Evolutionary conservation across 257 asterid species (phyloP).

Genomic region (Solanum tarapatanum): DNA sequence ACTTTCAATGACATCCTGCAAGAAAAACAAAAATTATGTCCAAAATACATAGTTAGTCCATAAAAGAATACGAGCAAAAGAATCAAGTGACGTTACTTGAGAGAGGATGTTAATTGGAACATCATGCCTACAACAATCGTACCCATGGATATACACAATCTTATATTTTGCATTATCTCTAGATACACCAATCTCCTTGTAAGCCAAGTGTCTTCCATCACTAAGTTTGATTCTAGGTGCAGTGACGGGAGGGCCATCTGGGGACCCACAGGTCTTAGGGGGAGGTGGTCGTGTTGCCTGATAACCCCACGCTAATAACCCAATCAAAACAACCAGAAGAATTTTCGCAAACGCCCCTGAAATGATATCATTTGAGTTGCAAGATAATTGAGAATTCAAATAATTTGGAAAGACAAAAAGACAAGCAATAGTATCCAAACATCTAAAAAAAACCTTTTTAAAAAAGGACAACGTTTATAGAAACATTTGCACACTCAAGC

Average conservation of each 20-base stretch:
- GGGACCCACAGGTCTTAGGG: slow-evolving; percentile 53
- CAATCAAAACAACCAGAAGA: slow-evolving; percentile 45
- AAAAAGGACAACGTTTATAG: not conserved
- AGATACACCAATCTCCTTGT: slow-evolving; percentile 59
- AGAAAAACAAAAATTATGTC: not conserved
- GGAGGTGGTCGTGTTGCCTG: slow-evolving; percentile 66
- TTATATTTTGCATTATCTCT: slow-evolving; percentile 58
- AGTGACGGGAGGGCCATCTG: slow-evolving; percentile 60
- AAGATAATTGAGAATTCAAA: not conserved
- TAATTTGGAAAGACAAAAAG: not conserved
- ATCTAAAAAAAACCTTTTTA: not conserved
- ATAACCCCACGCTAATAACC: slow-evolving; percentile 69
- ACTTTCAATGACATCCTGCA: slow-evolving; percentile 53
- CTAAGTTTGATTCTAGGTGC: slow-evolving; percentile 63
- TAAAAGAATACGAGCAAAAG: not conserved
- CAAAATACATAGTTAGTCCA: not conserved
- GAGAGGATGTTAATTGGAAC: slow-evolving; percentile 27
- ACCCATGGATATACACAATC: slow-evolving; percentile 57
- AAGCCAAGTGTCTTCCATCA: slow-evolving; percentile 82
- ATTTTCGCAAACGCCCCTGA: slow-evolving; percentile 58
- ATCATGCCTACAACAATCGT: slow-evolving; percentile 43
- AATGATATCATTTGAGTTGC: slow-evolving; percentile 5
- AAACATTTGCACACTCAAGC: not conserved
- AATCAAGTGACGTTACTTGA: slow-evolving; percentile 26
- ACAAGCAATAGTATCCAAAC: not conserved